Base-by-base conservation (phyloP, 2,329 filamentous ascomycete genomes). In the Verticillium nonalfalfae region DNA sequence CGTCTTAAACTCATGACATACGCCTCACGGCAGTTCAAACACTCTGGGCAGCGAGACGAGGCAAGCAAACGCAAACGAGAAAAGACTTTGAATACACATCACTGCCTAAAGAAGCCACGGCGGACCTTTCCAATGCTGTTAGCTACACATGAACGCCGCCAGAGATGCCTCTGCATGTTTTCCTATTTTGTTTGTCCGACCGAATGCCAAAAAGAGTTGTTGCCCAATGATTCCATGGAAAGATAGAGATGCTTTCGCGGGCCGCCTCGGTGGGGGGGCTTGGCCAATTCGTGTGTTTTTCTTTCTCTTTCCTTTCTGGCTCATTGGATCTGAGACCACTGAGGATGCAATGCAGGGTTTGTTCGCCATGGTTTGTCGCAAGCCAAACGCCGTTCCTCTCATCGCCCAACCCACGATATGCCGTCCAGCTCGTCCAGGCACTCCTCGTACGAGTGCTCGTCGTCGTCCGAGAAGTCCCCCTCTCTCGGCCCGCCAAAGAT, bases 351-450 rank as follows among this genome's bases (percentile, higher is more conserved):
- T 31, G 26, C 26, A 31, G 26, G 26, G 26, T 31, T 31, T 31
- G 26, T 31, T 31, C 26, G 26, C 26, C 26, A 56, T n/a, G 21
- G 21, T 7, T 33, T 34, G 7, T 18, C 31, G 4, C 33, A 35
- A 10, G 54, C 6, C 33, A 10, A 13, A 36, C 35, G 35, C 35
- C 26, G 26, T 31, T 31, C 26, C 15, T 38, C 34, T 40, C 26
- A 58, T 38, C 56, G 39, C 13, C 59, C 64, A 13, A 73, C 71
- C 74, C 81, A 83, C 7, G 79, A 78, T 63, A 85, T 83, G 10
- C 81, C 82, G 64, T 85, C 82, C 63, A 85, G 68, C 63, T 84
- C 81, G 65, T 85, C 82, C 66, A 85, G 74, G 66, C 81, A 83
- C 66, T 83, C 81, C 67, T 85, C 82, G 60, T 81, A 81, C 33